Conservation (phyloP, 768 basidiomycete species). For the Tricholoma terreum region DNA sequence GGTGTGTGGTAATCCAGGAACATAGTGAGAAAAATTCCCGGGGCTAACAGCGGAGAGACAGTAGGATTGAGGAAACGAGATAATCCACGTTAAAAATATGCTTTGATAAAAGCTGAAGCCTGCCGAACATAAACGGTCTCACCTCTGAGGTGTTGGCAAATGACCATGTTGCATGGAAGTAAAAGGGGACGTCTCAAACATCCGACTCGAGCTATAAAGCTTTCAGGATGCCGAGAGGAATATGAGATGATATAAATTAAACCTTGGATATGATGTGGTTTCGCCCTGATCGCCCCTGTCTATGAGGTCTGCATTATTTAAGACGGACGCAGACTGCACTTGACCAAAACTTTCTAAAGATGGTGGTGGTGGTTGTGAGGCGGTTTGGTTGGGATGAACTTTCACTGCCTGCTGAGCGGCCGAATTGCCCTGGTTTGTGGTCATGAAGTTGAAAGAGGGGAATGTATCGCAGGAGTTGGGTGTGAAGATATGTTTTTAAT, state of each 20-base stretch:
- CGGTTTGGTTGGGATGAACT: neutral
- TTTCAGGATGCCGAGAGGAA: neutral
- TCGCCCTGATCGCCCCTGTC: slow-evolving; percentile 9
- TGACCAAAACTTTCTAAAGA: slow-evolving; percentile 2
- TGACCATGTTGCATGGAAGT: slow-evolving; percentile 27
- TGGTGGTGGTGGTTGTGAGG: neutral
- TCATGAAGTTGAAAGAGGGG: slow-evolving; percentile 3
- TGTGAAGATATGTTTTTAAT: neutral
- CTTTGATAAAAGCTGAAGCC: no score
- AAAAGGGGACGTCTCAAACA: slow-evolving; percentile 18
- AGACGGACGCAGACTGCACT: slow-evolving; percentile 7
- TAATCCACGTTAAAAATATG: no score
- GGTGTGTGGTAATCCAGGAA: slow-evolving; percentile 15
- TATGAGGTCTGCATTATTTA: neutral
- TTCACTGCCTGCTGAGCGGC: slow-evolving; percentile 5
- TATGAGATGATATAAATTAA: neutral
- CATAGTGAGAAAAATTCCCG: slow-evolving; percentile 27
- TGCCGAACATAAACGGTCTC: neutral
- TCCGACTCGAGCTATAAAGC: slow-evolving; percentile 12
- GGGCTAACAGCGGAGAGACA: slow-evolving; percentile 16
- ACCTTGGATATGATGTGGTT: slow-evolving; percentile 11
- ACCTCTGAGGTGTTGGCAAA: slow-evolving; percentile 36
- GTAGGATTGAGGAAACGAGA: no score
- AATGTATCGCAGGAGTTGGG: neutral
- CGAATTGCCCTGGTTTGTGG: slow-evolving; percentile 6